Base-by-base conservation (phyloP, 2,329 filamentous ascomycete genomes). In the Aspergillus oerlinghausenensis region DNA sequence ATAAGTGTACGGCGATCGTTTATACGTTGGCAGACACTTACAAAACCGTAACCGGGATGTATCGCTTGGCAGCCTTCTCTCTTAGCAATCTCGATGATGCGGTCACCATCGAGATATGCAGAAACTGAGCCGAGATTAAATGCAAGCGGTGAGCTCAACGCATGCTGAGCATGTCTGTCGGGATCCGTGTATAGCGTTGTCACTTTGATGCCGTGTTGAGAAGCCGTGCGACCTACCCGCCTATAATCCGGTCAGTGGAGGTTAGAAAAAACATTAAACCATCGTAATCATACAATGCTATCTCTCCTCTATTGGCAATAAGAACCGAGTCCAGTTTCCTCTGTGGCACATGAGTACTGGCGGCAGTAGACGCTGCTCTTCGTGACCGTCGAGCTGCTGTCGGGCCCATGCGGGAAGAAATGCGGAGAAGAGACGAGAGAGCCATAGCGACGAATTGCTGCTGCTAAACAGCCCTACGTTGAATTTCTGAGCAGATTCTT, bases 261-360 rank as follows among this genome's bases (percentile, higher is more conserved):
- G 51, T 45, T 45, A 61, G 21, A 23, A 23, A 62, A 54, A 21
- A 14, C 5, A 5, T n/a, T 40, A 47, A 5, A 19, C 42, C 21
- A 1, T 10, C 28, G 11, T 5, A 35, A 45, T 66, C 77, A 62
- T 72, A 83, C 71, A 99, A 82, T 51, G 94, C 94, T 66, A 99
- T 99, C 76, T 99, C 94, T 66, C 94, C 94, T 65, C 94, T 88
- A 73, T 99, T 99, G 54, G 94, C 94, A 71, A 99, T 97, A 25
- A 99, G 82, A 45, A 97, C 89, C 8, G 92, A 96, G 55, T 85
- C 86, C 52, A 84, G 67, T n/a, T 79, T 66, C 53, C 73, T 79
- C 10, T 54, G 60, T 48, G 64, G 59, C 48, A 61, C 65, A 14
- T 66, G 47, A 17, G 59, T 54, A 47, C 56, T 65, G 4, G 67